Conservation (phyloP, 441 rosid species). For the Populus trichocarpa region DNA sequence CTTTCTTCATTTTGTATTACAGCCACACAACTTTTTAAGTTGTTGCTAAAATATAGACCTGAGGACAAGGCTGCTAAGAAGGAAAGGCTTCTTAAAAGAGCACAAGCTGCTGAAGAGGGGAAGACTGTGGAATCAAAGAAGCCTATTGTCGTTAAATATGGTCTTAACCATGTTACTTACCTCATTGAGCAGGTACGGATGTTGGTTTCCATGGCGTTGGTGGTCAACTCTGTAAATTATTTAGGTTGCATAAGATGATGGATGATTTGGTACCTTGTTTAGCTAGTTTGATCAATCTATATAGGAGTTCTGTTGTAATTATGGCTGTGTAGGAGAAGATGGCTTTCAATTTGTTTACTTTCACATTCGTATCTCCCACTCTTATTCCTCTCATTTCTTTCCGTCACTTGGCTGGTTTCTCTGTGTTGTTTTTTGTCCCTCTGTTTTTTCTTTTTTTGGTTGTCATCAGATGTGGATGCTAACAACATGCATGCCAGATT, state of each 20-base stretch:
- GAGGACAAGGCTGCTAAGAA: too few relatives aligned
- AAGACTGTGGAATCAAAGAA: constrained; percentile 55
- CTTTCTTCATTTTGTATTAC: too few relatives aligned
- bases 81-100: constrained; percentile 62
- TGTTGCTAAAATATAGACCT: too few relatives aligned
- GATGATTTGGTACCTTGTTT: background rate
- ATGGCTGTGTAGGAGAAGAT: background rate
- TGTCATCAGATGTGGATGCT: background rate
- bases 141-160: constrained; percentile 11
- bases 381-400: background rate
- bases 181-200: constrained; percentile 60
- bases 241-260: background rate
- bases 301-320: background rate
- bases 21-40: too few relatives aligned
- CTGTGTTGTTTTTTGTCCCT: background rate
- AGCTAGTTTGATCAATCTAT: background rate
- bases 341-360: background rate
- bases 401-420: background rate
- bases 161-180: constrained; percentile 65
- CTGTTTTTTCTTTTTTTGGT: background rate
- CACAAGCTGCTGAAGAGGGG: constrained; percentile 82
- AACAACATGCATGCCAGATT: background rate
- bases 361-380: background rate
- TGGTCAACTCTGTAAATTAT: background rate
- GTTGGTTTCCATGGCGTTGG: background rate